phyloP scores from a whole-genome alignment of 345 rosid genomes.

The Eucalyptus camaldulensis region DNA sequence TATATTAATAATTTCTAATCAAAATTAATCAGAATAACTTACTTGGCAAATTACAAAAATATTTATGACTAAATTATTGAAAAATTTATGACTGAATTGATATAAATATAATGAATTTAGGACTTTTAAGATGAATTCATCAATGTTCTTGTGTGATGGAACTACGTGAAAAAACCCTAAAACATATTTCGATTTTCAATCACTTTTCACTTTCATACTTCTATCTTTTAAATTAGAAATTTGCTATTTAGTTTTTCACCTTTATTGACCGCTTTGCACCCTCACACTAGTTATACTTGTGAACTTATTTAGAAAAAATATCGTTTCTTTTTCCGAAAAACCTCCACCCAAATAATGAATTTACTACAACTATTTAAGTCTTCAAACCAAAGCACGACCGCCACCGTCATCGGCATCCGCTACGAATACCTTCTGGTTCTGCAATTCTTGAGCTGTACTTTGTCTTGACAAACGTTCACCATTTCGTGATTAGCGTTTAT shows the following conservation, averaged over 20 bases:
- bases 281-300: not conserved
- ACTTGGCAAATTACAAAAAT: too few species aligned
- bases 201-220: fast-evolving
- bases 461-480: not conserved
- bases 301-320: not conserved
- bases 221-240: not conserved
- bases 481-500: not conserved
- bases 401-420: not conserved
- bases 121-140: too few species aligned
- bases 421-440: not conserved
- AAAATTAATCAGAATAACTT: fast-evolving
- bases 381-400: not conserved
- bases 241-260: not conserved
- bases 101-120: fast-evolving
- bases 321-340: not conserved
- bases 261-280: not conserved
- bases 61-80: too few species aligned
- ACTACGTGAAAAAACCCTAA: fast-evolving
- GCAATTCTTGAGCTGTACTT: not conserved
- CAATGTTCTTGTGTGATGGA: not conserved
- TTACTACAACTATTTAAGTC: not conserved
- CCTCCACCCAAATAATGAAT: not conserved
- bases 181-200: fast-evolving
- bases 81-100: fast-evolving
- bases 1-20: fast-evolving